Conservation (phyloP, 202 grass and related monocot genomes). For the Zoysia matrella region DNA sequence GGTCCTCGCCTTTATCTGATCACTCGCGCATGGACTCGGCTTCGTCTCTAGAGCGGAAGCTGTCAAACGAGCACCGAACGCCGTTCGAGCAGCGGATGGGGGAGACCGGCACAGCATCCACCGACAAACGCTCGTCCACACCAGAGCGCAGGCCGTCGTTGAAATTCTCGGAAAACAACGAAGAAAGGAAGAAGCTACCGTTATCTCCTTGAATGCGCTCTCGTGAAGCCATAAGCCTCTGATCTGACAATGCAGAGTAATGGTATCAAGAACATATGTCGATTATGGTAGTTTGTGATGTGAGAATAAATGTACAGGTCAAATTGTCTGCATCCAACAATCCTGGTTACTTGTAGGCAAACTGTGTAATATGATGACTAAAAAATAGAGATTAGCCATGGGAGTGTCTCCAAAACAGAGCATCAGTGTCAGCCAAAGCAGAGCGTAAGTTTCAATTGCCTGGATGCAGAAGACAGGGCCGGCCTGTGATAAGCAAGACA, state of each 20-base stretch:
- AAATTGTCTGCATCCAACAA: neutral
- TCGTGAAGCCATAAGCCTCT: too few relatives aligned
- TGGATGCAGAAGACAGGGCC: slow-evolving; percentile 5
- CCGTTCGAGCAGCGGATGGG: slow-evolving; percentile 21
- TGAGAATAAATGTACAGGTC: too few relatives aligned
- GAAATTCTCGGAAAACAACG: neutral
- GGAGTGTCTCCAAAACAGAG: too few relatives aligned
- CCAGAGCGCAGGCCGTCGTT: neutral
- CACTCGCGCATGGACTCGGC: neutral
- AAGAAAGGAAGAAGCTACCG: neutral
- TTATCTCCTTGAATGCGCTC: slow-evolving; percentile 10
- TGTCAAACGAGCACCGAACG: neutral
- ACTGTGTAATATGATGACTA: neutral
- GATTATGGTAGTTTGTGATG: too few relatives aligned
- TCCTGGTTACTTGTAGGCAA: too few relatives aligned
- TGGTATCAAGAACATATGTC: too few relatives aligned
- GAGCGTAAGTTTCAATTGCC: slow-evolving; percentile 19
- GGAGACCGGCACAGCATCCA: neutral
- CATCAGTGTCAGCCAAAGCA: neutral
- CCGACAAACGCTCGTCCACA: neutral
- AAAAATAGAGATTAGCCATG: neutral
- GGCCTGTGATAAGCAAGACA: too few relatives aligned
- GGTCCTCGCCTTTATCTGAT: neutral
- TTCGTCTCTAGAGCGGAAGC: neutral
- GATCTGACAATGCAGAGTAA: too few relatives aligned